Conservation (phyloP, 2,329 filamentous ascomycete genomes). For the Aspergillus niger region DNA sequence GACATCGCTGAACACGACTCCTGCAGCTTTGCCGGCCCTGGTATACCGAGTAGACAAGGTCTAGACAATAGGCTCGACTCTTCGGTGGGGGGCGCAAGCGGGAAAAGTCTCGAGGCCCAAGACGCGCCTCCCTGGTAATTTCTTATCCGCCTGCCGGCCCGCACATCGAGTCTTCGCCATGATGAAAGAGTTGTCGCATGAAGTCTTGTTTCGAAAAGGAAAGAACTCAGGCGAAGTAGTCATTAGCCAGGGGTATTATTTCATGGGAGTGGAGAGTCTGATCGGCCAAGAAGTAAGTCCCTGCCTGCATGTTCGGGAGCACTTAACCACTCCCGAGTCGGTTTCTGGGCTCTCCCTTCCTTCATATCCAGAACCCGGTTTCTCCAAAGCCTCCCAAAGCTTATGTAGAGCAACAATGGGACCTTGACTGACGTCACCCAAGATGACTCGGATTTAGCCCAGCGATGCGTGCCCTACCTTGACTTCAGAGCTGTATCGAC, state of each 20-base stretch:
- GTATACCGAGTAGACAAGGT: not conserved
- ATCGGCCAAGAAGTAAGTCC: not conserved
- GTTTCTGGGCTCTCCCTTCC: not conserved
- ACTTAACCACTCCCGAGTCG: not conserved
- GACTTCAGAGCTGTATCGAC: not conserved
- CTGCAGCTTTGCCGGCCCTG: not conserved
- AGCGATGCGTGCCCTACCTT: not conserved
- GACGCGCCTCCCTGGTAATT: not conserved
- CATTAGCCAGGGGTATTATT: too few relatives aligned
- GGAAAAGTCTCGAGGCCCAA: slow-evolving; percentile 1
- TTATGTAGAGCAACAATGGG: not conserved
- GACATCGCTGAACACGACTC: not conserved
- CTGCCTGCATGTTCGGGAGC: not conserved
- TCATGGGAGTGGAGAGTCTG: too few relatives aligned
- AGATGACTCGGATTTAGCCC: not conserved
- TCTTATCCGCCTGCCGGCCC: not conserved
- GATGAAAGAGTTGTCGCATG: too few relatives aligned
- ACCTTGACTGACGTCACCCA: not conserved
- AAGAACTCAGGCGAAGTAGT: too few relatives aligned
- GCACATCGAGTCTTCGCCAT: too few relatives aligned
- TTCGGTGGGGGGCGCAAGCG: not conserved
- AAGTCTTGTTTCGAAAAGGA: too few relatives aligned
- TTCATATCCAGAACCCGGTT: not conserved
- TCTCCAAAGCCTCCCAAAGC: not conserved
- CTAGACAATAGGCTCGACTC: not conserved